phyloP scores from a whole-genome alignment of 257 asterid species.

The Fraxinus cuspidata region DNA sequence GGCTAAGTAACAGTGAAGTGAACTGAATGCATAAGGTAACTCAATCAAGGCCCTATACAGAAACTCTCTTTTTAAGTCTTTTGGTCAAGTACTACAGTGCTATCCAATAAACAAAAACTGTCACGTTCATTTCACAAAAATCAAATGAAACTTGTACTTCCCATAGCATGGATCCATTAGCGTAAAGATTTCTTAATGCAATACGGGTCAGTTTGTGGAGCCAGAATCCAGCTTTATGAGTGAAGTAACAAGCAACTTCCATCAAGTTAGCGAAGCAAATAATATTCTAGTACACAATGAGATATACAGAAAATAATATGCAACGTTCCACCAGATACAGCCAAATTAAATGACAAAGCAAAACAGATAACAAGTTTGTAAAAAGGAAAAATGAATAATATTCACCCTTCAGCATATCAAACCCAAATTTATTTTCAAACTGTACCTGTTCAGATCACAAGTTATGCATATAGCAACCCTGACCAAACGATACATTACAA shows the following conservation, averaged over 20 bases:
- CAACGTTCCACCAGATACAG: neutral
- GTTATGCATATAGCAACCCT: neutral
- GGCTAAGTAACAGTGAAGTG: neutral
- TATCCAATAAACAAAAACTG: neutral
- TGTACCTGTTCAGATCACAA: neutral
- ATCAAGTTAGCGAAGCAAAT: neutral
- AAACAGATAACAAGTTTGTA: neutral
- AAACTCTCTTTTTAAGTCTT: neutral
- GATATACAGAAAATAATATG: neutral
- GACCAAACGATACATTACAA: neutral
- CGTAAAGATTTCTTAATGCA: neutral
- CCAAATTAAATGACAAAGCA: neutral
- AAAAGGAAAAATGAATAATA: neutral
- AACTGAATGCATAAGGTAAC: neutral
- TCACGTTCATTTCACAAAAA: neutral
- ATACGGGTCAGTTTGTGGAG: neutral
- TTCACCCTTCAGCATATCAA: neutral
- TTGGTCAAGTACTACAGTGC: neutral
- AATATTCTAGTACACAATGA: neutral
- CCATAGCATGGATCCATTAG: neutral
- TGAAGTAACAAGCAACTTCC: neutral
- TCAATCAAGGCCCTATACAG: neutral
- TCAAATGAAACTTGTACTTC: neutral
- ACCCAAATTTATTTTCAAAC: neutral
- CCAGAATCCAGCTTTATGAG: neutral